Percentiles rank a stretch among this genome's conserved stretches.
Conservation (phyloP, 2,329 filamentous ascomycete species). For the Lasiodiplodia sp. region DNA sequence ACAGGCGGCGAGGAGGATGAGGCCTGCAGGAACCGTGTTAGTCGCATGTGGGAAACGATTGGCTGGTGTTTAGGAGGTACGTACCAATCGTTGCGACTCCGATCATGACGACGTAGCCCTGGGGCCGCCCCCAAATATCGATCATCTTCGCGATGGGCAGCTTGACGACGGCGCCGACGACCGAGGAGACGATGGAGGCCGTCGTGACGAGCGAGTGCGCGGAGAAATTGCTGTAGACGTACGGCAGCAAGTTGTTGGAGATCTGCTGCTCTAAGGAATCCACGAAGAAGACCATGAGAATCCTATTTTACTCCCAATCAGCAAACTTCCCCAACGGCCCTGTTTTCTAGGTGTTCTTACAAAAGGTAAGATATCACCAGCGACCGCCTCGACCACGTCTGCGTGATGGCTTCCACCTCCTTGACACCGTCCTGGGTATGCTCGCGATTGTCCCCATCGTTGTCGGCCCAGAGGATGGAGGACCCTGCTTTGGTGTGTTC, state of each 20-base stretch:
- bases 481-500: constrained; percentile 7
- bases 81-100: constrained; percentile 57
- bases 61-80: neutral
- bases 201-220: constrained; percentile 63
- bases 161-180: constrained; percentile 68
- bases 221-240: constrained; percentile 58
- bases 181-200: constrained; percentile 61
- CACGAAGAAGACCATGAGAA: constrained; percentile 57
- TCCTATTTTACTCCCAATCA: constrained; percentile 27
- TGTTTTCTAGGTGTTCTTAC: neutral
- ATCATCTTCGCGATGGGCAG: constrained; percentile 72
- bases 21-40: neutral
- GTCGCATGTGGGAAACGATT: neutral
- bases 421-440: constrained; percentile 1
- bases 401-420: constrained; percentile 16
- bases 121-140: constrained; percentile 71
- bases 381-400: neutral
- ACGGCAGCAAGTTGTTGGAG: constrained; percentile 41
- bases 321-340: neutral
- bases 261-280: constrained; percentile 50
- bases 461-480: constrained; percentile 12
- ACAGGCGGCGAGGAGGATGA: constrained; percentile 68
- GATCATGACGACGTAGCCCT: constrained; percentile 66
- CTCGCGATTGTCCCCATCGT: neutral
- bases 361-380: constrained; percentile 11